Evolutionary conservation across 2,329 filamentous ascomycete species (phyloP).

Genomic region (Fusarium sacchari): DNA sequence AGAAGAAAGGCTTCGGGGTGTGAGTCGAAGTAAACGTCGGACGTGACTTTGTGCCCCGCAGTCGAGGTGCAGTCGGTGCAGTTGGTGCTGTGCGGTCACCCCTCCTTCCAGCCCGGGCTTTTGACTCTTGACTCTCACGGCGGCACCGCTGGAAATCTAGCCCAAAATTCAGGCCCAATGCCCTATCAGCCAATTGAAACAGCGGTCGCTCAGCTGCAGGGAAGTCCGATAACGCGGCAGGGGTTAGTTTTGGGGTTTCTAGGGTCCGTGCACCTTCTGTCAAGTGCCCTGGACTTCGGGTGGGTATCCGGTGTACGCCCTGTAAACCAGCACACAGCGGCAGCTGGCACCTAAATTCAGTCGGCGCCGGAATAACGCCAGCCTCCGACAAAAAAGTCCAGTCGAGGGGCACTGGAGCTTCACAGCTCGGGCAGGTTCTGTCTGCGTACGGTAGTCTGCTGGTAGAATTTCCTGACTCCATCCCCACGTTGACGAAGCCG

Average conservation of each 20-base stretch:
- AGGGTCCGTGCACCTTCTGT: constrained; percentile 37
- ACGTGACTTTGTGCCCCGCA: constrained; percentile 44
- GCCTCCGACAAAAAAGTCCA: constrained; percentile 44
- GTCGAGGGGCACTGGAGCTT: constrained; percentile 44
- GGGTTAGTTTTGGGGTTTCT: constrained; percentile 29
- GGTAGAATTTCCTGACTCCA: constrained; percentile 47
- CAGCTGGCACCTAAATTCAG: neutral
- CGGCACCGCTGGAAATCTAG: constrained; percentile 31
- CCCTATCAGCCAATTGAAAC: constrained; percentile 38
- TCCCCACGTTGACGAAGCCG: constrained; percentile 42
- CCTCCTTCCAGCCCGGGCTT: neutral
- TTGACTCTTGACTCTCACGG: constrained; percentile 20
- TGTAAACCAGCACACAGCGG: neutral
- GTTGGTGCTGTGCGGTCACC: neutral
- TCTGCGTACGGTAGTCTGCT: constrained; percentile 37
- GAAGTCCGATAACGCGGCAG: constrained; percentile 30
- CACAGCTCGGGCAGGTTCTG: constrained; percentile 47
- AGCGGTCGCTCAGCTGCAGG: constrained; percentile 16
- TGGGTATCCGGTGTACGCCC: neutral
- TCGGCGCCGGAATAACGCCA: constrained; percentile 43
- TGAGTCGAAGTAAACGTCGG: constrained; percentile 44
- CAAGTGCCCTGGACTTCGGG: constrained; percentile 30
- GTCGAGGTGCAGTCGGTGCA: constrained; percentile 17
- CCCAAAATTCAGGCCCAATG: constrained; percentile 42
- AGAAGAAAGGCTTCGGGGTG: constrained; percentile 32